Evolutionary conservation across 192 early-diverging fungal species (phyloP), one percentile per base, ranked within the genome.

Genomic region (Haplosporangium gracile): DNA sequence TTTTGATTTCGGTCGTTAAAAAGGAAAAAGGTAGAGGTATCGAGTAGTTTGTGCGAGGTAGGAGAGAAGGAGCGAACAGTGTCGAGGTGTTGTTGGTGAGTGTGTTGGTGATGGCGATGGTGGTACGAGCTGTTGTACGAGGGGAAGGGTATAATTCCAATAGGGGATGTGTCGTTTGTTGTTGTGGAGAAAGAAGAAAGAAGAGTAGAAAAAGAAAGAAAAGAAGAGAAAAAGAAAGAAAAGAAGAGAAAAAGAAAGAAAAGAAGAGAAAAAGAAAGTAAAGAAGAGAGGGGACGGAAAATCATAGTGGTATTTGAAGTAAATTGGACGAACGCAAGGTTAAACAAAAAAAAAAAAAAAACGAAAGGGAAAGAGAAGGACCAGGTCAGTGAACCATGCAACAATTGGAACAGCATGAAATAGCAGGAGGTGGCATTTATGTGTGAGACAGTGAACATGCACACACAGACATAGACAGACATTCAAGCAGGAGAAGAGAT

Each of bases 121-220:
- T 65, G 26, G 60, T 65, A 65, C 60, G 60, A 51, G 11, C 32
- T n/a, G 60, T 63, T 63, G 60, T 32, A 65, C 60, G 63, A 68
- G 75, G 57, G 42, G 8, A 38, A 60, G 13, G 36, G 57, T 76
- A 22, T 53, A 53, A 32, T 34, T 29, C 39, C 10, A 32, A 75
- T 34, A 7, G 29, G 60, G 15, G 11, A 15, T 24, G 11, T 15
- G 60, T 42, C 32, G 26, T 65, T 29, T n/a, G 43, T 38, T 39
- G 20, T 26, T 29, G 55, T 57, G 22, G 51, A 29, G 10, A 15
- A 51, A 36, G 68, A 69, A 36, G 47, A 26, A 34, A 43, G 16
- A 49, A 26, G 39, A n/a, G n/a, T n/a, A n/a, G n/a, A n/a, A n/a
- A n/a, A n/a, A n/a, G n/a, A n/a, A n/a, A n/a, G n/a, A n/a, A n/a